Conservation (phyloP, 108 stramenopile genomes). For the Cyclostephanos invisitatus region DNA sequence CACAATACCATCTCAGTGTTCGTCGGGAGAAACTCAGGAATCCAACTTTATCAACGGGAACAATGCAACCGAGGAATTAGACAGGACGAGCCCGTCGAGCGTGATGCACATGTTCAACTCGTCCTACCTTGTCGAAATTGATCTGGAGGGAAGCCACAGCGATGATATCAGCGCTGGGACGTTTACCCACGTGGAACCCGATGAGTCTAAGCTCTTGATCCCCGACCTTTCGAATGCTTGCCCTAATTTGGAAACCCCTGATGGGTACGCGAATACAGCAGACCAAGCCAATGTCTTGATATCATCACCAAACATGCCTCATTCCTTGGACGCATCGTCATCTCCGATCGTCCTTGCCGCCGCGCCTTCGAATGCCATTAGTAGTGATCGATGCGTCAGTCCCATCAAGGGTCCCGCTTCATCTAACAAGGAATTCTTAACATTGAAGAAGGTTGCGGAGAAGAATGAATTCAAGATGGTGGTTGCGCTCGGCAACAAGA, state of each 20-base stretch:
- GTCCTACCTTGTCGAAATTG: conserved; percentile 2
- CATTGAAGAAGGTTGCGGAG: conserved; percentile 10
- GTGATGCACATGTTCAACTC: conserved; percentile 6
- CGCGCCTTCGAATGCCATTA: not conserved
- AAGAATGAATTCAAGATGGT: conserved; percentile 16
- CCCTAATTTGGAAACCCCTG: not conserved
- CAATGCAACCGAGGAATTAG: not conserved
- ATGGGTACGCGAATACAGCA: not conserved
- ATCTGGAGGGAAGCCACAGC: not conserved
- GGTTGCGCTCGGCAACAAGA: not conserved
- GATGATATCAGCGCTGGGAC: not conserved
- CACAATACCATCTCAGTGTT: not conserved
- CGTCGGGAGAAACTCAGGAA: not conserved
- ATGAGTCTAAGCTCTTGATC: not conserved
- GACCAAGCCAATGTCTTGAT: not conserved
- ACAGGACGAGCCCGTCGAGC: conserved; percentile 4
- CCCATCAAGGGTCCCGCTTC: not conserved
- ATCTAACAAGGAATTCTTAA: not conserved
- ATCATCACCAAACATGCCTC: not conserved
- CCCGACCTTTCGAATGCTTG: not conserved
- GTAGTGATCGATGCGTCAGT: not conserved
- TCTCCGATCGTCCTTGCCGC: not conserved
- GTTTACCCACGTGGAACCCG: not conserved
- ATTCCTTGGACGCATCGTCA: not conserved
- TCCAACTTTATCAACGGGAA: not conserved